Conservation (phyloP, 768 basidiomycete species). For the Cystobasidium tubakii region DNA sequence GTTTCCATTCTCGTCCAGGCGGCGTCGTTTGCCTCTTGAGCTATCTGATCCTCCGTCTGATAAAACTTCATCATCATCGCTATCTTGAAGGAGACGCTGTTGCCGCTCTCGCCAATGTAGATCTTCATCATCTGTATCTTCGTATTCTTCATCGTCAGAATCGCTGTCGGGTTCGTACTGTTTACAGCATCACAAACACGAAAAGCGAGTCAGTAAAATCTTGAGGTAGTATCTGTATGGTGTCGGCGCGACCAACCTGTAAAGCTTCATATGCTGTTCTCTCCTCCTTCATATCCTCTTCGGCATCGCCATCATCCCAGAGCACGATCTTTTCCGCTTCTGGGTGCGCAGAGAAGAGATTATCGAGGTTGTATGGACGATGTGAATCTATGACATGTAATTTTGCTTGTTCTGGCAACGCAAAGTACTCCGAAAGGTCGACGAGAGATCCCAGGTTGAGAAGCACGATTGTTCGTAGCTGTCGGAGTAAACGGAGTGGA, state of each 20-base stretch:
- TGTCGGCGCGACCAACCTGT: conserved; percentile 61
- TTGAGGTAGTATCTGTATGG: neutral
- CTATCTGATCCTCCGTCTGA: conserved; percentile 48
- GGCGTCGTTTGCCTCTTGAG: conserved; percentile 58
- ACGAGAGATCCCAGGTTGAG: conserved; percentile 86
- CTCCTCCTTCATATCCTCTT: conserved; percentile 61
- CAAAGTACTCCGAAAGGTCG: conserved; percentile 63
- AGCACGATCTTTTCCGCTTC: conserved; percentile 64
- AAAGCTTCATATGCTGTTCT: conserved; percentile 76
- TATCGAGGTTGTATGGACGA: conserved; percentile 80
- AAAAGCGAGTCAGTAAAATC: neutral
- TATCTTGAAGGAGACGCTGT: conserved; percentile 52
- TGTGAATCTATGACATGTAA: conserved; percentile 93
- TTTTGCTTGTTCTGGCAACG: conserved; percentile 53
- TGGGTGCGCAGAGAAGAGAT: conserved; percentile 57
- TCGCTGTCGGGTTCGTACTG: conserved; percentile 51
- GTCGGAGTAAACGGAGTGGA: neutral
- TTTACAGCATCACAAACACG: conserved; percentile 42
- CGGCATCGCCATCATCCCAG: conserved; percentile 86
- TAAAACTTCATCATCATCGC: conserved; percentile 54
- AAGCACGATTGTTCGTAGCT: conserved; percentile 84
- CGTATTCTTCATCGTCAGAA: conserved; percentile 46
- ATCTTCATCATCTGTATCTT: conserved; percentile 47
- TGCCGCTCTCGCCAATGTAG: conserved; percentile 49
- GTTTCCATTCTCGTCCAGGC: conserved; percentile 53